phyloP scores from a whole-genome alignment of 1,284 basidiomycete genomes.

The Apiotrichum laibachii region DNA sequence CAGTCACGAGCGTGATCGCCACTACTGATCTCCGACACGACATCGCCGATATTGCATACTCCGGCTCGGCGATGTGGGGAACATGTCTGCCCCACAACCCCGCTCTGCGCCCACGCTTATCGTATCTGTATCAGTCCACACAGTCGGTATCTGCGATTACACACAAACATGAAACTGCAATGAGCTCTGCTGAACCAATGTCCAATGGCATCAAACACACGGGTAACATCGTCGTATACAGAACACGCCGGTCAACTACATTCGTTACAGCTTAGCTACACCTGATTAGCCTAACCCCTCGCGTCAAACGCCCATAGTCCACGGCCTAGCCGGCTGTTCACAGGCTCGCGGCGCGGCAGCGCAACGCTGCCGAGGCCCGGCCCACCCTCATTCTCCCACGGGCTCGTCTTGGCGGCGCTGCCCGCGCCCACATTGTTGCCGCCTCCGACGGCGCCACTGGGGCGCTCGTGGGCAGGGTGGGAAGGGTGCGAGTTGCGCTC shows the following conservation, averaged over 20 bases:
- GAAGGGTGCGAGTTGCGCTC: neutral
- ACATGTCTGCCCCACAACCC: no score
- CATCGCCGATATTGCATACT: no score
- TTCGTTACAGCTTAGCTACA: no score
- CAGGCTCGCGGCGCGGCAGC: slow-evolving; percentile 27
- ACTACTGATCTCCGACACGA: no score
- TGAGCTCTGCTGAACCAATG: no score
- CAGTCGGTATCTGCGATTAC: no score
- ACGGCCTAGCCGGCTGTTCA: slow-evolving; percentile 25
- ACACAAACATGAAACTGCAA: no score
- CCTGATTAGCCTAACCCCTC: slow-evolving; percentile 22
- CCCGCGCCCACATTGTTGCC: slow-evolving; percentile 7
- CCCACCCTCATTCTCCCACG: slow-evolving; percentile 6
- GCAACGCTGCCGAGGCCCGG: slow-evolving; percentile 25
- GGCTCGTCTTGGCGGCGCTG: neutral
- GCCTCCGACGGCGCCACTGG: neutral
- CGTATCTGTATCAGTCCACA: no score
- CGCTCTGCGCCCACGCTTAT: no score
- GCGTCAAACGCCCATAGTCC: slow-evolving; percentile 40
- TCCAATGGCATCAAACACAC: neutral
- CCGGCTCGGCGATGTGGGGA: no score
- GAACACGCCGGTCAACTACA: no score
- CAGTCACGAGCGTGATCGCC: no score
- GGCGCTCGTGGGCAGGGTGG: neutral
- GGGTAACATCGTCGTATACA: neutral